These are phyloP conservation scores for Lanmaoa pseudosensibilis DNA, from an alignment of 768 basidiomycete genomes.

Conservation along the genomic window DNA sequence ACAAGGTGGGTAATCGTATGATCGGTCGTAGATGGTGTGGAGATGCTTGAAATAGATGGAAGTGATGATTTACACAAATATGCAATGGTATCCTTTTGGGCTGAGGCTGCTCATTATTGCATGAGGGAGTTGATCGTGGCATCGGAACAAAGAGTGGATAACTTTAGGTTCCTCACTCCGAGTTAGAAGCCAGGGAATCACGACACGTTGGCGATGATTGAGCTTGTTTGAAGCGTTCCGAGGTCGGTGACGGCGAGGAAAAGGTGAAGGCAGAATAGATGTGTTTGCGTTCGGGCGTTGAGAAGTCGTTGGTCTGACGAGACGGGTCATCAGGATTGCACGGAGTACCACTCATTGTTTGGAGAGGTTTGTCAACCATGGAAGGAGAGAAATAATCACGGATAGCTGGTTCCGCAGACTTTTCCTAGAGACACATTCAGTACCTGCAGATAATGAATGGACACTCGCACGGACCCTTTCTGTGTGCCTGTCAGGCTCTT, in stretches of 20 bases:
- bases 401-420: constrained; percentile 56
- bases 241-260: constrained; percentile 66
- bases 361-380: constrained; percentile 20
- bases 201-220: constrained; percentile 34
- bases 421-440: constrained; percentile 39
- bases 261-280: constrained; percentile 80
- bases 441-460: neutral
- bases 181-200: constrained; percentile 20
- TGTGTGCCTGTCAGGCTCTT: constrained; percentile 42
- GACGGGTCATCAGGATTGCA: constrained; percentile 49
- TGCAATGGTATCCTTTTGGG: constrained; percentile 31
- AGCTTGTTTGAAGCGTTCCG: constrained; percentile 51
- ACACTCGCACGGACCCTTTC: constrained; percentile 46
- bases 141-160: neutral
- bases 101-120: constrained; percentile 8
- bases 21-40: constrained; percentile 24
- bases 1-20: constrained; percentile 27
- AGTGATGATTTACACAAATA: constrained; percentile 35
- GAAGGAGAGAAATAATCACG: constrained; percentile 50
- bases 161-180: constrained; percentile 16
- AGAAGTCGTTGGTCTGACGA: constrained; percentile 64
- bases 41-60: constrained; percentile 35
- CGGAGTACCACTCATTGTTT: constrained; percentile 33
- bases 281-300: constrained; percentile 72
- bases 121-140: neutral